phyloP scores from a whole-genome alignment of 805 yeast species.

The Sugiyamaella lignohabitans region DNA sequence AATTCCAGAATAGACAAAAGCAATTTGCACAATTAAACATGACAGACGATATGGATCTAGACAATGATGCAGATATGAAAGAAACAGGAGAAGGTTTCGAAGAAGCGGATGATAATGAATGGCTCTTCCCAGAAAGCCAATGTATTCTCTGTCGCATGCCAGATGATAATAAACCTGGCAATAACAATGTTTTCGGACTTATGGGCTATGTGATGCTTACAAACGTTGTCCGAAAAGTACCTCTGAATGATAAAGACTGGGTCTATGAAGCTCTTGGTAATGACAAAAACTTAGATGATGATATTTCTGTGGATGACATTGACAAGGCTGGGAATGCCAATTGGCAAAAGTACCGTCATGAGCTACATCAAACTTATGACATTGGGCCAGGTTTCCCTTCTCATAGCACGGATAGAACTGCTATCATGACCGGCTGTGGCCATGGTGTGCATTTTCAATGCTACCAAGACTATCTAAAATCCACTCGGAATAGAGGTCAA shows the following conservation, averaged over 20 bases:
- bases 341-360: conserved; percentile 37
- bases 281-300: conserved; percentile 34
- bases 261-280: conserved; percentile 56
- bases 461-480: conserved; percentile 49
- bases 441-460: conserved; percentile 90
- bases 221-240: conserved; percentile 56
- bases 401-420: conserved; percentile 19
- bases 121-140: conserved; percentile 68
- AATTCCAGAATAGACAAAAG: conserved; percentile 71
- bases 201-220: conserved; percentile 54
- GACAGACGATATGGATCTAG: conserved; percentile 28
- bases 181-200: conserved; percentile 66
- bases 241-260: conserved; percentile 61
- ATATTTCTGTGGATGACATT: conserved; percentile 4
- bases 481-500: conserved; percentile 49
- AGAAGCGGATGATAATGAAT: conserved; percentile 34
- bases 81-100: conserved; percentile 29
- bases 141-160: conserved; percentile 83
- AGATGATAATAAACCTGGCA: conserved; percentile 34
- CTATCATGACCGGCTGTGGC: conserved; percentile 70
- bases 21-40: conserved; percentile 56
- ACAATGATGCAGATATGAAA: too few species aligned
- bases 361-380: conserved; percentile 36
- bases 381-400: conserved; percentile 69
- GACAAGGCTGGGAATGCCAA: conserved; percentile 22